phyloP scores from a whole-genome alignment of 2,329 filamentous ascomycete genomes.

The Trematosphaeria pertusa region DNA sequence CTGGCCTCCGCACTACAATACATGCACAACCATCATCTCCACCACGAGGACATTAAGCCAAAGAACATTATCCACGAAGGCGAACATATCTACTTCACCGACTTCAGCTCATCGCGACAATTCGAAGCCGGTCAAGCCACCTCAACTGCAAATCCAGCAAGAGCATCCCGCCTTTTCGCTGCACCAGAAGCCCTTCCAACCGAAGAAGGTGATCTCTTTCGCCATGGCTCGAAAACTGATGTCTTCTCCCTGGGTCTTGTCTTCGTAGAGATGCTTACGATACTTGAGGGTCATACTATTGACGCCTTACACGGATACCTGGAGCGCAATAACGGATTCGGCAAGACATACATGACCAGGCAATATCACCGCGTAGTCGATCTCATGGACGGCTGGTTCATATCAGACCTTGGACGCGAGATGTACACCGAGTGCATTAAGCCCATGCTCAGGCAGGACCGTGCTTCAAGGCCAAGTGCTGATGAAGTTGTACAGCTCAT shows the following conservation, averaged over 20 bases:
- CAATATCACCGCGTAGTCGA: not conserved
- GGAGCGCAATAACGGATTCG: not conserved
- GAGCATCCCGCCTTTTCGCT: conserved; percentile 11
- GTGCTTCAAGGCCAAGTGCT: not conserved
- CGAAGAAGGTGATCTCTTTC: not conserved
- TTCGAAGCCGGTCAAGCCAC: conserved; percentile 12
- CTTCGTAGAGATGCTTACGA: conserved; percentile 22
- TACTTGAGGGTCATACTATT: not conserved
- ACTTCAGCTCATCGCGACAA: conserved; percentile 21
- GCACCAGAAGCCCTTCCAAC: conserved; percentile 16
- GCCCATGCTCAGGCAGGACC: not conserved
- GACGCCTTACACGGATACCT: not conserved
- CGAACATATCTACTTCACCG: conserved; percentile 20
- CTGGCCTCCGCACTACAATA: conserved; percentile 21
- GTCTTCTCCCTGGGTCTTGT: conserved; percentile 24
- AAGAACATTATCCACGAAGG: conserved; percentile 21
- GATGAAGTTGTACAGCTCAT: not conserved
- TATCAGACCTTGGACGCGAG: not conserved
- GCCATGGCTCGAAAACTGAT: conserved; percentile 18
- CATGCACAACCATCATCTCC: conserved; percentile 18
- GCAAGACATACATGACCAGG: not conserved
- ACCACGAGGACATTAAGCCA: conserved; percentile 28
- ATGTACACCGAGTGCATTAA: not conserved
- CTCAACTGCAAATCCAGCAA: conserved; percentile 10
- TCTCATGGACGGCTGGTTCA: not conserved